These are phyloP conservation scores for Kwoniella pini DNA, from an alignment of 768 basidiomycete species.

Conservation along the genomic window DNA sequence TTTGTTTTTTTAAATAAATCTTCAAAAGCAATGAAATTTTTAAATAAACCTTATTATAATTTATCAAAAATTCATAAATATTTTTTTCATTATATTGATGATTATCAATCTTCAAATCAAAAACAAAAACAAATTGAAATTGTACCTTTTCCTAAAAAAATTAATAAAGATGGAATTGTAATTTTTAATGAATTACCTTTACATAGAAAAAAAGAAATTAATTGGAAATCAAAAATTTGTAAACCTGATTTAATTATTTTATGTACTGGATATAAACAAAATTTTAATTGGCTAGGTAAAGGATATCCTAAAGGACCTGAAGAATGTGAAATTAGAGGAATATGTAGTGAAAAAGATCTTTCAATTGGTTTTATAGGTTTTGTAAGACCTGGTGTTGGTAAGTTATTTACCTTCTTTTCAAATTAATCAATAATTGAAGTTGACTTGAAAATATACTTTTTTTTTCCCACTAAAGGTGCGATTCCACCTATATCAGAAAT, in stretches of 20 bases:
- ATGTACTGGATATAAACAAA: conserved; percentile 55
- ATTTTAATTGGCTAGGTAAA: conserved; percentile 48
- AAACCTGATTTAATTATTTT: conserved; percentile 42
- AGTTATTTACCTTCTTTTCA: conserved; percentile 18
- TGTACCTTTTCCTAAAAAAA: conserved; percentile 62
- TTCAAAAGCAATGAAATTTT: conserved; percentile 62
- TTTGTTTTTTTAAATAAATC: conserved; percentile 67
- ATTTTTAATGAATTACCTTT: conserved; percentile 57
- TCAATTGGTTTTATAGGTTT: conserved; percentile 63
- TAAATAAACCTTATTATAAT: conserved; percentile 63
- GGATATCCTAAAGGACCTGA: conserved; percentile 49
- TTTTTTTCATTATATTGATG: conserved; percentile 64
- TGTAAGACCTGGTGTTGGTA: conserved; percentile 64
- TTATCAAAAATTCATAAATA: conserved; percentile 58
- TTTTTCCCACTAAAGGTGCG: conserved; percentile 50
- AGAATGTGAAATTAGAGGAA: conserved; percentile 43
- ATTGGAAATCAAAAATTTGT: conserved; percentile 38
- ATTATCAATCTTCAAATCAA: conserved; percentile 58
- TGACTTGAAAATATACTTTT: neutral
- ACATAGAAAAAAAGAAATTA: conserved; percentile 55
- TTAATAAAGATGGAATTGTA: conserved; percentile 58
- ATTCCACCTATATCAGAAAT: conserved; percentile 66
- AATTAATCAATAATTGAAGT: neutral
- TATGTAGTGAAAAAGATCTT: conserved; percentile 55
- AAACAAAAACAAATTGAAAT: conserved; percentile 58